Evolutionary conservation across 305 asterid species (phyloP).

Genomic region (Solanum aculeatissimum): DNA sequence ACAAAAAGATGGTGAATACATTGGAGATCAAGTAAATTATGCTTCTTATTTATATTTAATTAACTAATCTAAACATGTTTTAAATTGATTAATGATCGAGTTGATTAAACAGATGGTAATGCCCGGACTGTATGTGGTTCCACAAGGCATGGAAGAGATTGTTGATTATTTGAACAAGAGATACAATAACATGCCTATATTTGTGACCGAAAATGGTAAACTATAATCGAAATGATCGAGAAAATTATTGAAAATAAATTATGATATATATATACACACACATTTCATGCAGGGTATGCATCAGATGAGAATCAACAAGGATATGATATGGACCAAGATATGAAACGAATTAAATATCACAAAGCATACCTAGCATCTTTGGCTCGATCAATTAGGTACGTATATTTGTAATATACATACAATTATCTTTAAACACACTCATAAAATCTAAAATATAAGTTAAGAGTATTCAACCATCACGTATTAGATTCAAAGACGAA

Average conservation of each 20-base stretch:
- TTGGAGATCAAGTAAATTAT: conserved; percentile 52
- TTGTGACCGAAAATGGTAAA: conserved; percentile 71
- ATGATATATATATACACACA: neutral
- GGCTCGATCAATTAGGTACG: conserved; percentile 55
- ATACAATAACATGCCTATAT: conserved; percentile 67
- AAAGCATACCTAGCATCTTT: conserved; percentile 46
- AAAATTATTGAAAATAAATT: neutral
- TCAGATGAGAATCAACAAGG: conserved; percentile 6
- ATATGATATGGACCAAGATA: conserved; percentile 27
- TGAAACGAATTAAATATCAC: conserved; percentile 41
- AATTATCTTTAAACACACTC: too few relatives aligned
- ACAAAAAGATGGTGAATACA: conserved; percentile 34
- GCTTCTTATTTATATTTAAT: too few relatives aligned
- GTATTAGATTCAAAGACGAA: too few relatives aligned
- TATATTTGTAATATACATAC: too few relatives aligned
- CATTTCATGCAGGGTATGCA: conserved; percentile 48
- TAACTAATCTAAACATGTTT: too few relatives aligned
- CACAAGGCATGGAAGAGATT: conserved; percentile 54
- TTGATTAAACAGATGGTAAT: conserved; percentile 40
- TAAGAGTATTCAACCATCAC: neutral
- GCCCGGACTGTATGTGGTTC: conserved; percentile 39
- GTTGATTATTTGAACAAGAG: conserved; percentile 43
- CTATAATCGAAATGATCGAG: too few relatives aligned
- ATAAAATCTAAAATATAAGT: too few relatives aligned
- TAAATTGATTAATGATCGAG: neutral